These are phyloP conservation scores for Parathielavia appendiculata DNA, from an alignment of 495 filamentous ascomycete genomes.

Conservation along the genomic window DNA sequence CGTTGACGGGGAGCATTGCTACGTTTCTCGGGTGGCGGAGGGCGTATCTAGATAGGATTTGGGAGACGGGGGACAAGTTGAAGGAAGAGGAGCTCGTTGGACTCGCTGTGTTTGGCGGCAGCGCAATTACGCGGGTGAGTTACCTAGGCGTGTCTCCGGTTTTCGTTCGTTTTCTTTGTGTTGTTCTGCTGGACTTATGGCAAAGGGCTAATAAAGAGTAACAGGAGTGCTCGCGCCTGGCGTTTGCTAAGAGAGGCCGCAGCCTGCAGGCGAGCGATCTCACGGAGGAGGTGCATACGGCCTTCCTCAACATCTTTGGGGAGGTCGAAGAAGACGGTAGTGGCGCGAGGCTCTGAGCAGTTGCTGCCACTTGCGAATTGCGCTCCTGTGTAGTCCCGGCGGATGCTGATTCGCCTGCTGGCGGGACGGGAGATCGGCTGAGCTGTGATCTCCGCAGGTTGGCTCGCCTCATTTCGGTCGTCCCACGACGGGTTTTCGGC, in stretches of 20 bases:
- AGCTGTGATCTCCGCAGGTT: constrained; percentile 8
- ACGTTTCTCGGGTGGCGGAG: constrained; percentile 84
- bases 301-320: constrained; percentile 77
- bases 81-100: constrained; percentile 61
- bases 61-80: constrained; percentile 61
- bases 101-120: constrained; percentile 80
- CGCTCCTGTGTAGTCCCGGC: not conserved
- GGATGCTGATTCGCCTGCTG: not conserved
- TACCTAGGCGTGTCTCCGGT: not conserved
- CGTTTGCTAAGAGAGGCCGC: constrained; percentile 80
- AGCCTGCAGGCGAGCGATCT: constrained; percentile 92
- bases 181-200: constrained; percentile 13
- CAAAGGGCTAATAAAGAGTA: not conserved
- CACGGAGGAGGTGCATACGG: constrained; percentile 80
- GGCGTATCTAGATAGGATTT: constrained; percentile 76
- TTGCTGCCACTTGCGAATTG: not conserved
- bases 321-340: constrained; percentile 33
- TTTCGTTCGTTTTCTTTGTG: not conserved
- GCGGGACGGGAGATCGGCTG: constrained; percentile 9
- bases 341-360: constrained; percentile 20
- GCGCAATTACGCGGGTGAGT: constrained; percentile 69
- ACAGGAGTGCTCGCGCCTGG: constrained; percentile 77
- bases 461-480: constrained; percentile 1
- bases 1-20: constrained; percentile 81
- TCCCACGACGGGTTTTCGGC: constrained; percentile 2